Base-by-base conservation (phyloP, 306 rosid species). In the Pueraria montana region DNA sequence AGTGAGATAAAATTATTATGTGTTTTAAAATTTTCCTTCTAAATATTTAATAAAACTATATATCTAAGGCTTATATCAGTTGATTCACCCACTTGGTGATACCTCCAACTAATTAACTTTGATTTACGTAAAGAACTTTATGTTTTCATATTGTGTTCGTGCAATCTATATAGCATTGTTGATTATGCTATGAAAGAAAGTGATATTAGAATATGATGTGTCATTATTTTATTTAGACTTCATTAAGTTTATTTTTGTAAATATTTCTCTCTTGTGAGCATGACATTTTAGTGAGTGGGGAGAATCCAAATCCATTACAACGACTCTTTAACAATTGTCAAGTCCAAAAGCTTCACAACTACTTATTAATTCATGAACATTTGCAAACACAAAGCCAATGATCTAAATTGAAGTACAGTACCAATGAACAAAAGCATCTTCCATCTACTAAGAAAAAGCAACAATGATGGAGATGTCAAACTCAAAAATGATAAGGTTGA, bases 401-500 rank as follows among this genome's bases (percentile, higher is more conserved):
- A 80, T 68, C 12, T 7, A 56, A 74, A 65, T n/a, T 65, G 65
- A 78, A 66, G 43, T 34, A 50, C 11, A 13, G 8, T 6, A 62
- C 48, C 6, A 27, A 30, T 17, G 45, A 49, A 34, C 40, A 68
- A 38, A 17, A 65, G 53, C 72, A 82, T 56, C 62, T 45, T 71
- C 1, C 40, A 38, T 67, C 30, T 36, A 17, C 50, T 18, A 18
- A 20, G 53, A 45, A 70, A 65, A 34, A 65, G 50, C 58, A 70
- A 77, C 17, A 77, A 6, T 43, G 23, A 62, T 21, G 42, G 4
- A 56, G 34, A 78, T 75, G 85, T 75, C 81, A 74, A 64, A n/a
- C 38, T 75, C 72, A 17, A 77, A 77, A 76, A 69, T 58, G 73
- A 76, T n/a, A 76, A 76, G 59, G 67, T 59, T 53, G 42, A 30